Evolutionary conservation across 805 yeast species (phyloP).

Genomic region (Deakozyma indianensis): DNA sequence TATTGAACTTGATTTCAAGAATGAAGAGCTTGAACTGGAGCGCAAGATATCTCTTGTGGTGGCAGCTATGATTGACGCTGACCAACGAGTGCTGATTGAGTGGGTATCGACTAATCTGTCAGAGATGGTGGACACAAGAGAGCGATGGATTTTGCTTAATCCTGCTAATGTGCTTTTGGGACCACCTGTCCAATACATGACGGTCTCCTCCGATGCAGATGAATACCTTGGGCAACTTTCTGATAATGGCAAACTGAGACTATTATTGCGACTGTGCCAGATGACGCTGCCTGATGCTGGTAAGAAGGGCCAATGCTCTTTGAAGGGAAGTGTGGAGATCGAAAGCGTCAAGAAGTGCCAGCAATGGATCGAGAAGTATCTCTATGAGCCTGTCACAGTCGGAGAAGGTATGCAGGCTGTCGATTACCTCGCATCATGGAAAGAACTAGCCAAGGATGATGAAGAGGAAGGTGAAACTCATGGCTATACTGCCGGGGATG

Average conservation of each 20-base stretch:
- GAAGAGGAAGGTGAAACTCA: slow-evolving; percentile 25
- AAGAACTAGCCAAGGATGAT: slow-evolving; percentile 12
- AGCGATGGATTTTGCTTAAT: slow-evolving; percentile 9
- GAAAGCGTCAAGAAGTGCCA: slow-evolving; percentile 23
- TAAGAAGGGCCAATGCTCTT: slow-evolving; percentile 26
- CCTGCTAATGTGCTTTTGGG: slow-evolving; percentile 5
- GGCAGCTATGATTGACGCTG: slow-evolving; percentile 33
- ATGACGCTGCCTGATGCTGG: slow-evolving; percentile 27
- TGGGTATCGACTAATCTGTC: slow-evolving; percentile 29
- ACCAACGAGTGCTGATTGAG: slow-evolving; percentile 28
- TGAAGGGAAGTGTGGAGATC: slow-evolving; percentile 22
- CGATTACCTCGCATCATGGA: slow-evolving; percentile 17
- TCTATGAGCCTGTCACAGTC: slow-evolving; percentile 22
- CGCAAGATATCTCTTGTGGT: slow-evolving; percentile 37
- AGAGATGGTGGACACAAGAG: slow-evolving; percentile 17
- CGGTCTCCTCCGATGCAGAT: slow-evolving; percentile 12
- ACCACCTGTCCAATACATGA: slow-evolving; percentile 6
- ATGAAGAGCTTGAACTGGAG: slow-evolving; percentile 21
- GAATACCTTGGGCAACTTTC: slow-evolving; percentile 20
- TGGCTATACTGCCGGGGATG: slow-evolving; percentile 12
- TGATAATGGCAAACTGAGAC: slow-evolving; percentile 34
- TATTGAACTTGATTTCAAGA: slow-evolving; percentile 19
- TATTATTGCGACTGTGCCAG: slow-evolving; percentile 25
- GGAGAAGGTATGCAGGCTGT: slow-evolving; percentile 23
- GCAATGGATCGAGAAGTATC: slow-evolving; percentile 29